Evolutionary conservation across 2,329 filamentous ascomycete genomes (phyloP), one percentile per base, ranked within the genome.

Genomic region (Cryphonectria naterciae): DNA sequence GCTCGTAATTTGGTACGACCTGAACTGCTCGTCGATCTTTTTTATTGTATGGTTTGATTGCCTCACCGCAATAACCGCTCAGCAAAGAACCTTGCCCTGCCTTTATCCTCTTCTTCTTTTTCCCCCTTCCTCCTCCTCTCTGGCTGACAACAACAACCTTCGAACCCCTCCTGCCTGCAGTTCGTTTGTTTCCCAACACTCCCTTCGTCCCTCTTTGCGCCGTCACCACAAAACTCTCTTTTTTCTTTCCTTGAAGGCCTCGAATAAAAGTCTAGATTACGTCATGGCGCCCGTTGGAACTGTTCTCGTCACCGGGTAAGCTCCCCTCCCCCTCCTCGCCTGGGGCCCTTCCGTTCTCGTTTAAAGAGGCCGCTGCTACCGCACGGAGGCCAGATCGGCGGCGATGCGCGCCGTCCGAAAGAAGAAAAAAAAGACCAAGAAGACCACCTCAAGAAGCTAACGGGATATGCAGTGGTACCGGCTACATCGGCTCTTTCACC

Each of bases 401-500:
- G 15, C 22, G 58, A 35, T 19, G 37, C 25, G n/a, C 35, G 25
- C 6, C 11, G 28, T 13, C 25, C 25, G 10, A 4, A 49, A 49
- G 0, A 11, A 49, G n/a, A 49, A 19, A 8, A 49, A 49, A 49
- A 22, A 39, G 11, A 17, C 41, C 3, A 43, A 43, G 28, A 17
- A 17, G 35, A 17, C 2, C 37, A 13, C 19, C 17, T 39, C 46
- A 32, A 58, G 68, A 46, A 46, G 73, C 75, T 78, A 71, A 77
- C 74, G 66, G 74, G 77, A 76, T 75, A 76, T 76, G 72, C 80
- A 98, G 96, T 88, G 96, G 96, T 79, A 97, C 95, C 75, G 96
- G 96, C 85, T 99, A 99, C 87, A 99, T 99, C 83, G 96, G 96
- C 81, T 98, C 95, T 66, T 98, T 98, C 87, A 99, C 96, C 73